Conservation (phyloP, 768 basidiomycete genomes). For the Calvatia gigantea region DNA sequence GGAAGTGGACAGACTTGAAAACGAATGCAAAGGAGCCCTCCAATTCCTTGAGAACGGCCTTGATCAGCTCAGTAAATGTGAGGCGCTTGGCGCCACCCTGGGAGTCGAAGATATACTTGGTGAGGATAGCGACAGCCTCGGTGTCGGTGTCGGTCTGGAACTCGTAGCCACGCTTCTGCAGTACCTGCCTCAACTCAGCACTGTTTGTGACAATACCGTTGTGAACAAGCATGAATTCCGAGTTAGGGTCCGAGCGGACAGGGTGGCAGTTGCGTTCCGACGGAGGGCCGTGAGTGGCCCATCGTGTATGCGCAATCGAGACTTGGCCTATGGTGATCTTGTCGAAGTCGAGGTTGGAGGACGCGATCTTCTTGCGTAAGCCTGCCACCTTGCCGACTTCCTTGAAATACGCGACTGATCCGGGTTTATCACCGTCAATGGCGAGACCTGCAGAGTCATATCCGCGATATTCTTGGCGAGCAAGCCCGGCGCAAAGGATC, state of each 20-base stretch:
- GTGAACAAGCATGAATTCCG: conserved; percentile 93
- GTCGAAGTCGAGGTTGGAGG: conserved; percentile 63
- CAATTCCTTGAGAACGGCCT: conserved; percentile 94
- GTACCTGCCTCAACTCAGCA: conserved; percentile 81
- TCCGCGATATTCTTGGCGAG: conserved; percentile 95
- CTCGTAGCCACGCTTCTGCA: conserved; percentile 93
- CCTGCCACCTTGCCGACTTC: conserved; percentile 97
- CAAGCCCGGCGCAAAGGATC: conserved; percentile 85
- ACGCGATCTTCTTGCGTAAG: conserved; percentile 84
- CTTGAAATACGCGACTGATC: conserved; percentile 84
- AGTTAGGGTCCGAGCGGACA: conserved; percentile 72
- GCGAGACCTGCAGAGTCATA: conserved; percentile 94
- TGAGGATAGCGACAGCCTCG: conserved; percentile 93
- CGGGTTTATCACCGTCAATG: conserved; percentile 87
- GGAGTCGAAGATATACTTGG: conserved; percentile 95
- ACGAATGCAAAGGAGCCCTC: conserved; percentile 99
- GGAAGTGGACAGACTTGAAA: conserved; percentile 96
- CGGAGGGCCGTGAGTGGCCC: conserved; percentile 97
- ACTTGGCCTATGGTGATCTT: conserved; percentile 85
- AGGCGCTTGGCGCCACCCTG: conserved; percentile 65
- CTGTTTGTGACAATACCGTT: conserved; percentile 99
- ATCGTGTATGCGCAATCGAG: conserved; percentile 97
- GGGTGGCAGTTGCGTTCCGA: conserved; percentile 93
- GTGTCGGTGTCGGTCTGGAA: conserved; percentile 98
- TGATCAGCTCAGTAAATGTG: conserved; percentile 89